Base-by-base conservation (phyloP, 192 early-diverging fungal genomes). In the Allomyces macrogynus region DNA sequence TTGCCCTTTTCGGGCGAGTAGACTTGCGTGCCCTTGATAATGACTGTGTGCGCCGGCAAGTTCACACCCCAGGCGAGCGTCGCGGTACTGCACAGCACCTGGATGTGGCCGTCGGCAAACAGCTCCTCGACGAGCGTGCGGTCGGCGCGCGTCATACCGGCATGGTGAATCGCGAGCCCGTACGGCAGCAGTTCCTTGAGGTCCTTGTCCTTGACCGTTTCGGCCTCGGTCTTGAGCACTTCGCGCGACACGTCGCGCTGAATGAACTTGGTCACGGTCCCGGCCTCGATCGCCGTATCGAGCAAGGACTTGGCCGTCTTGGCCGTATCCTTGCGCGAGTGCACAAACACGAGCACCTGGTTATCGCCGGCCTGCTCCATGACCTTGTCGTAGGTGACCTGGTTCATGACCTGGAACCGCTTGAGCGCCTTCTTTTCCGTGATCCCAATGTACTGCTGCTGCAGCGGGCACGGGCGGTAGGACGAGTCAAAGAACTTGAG, bases 51-150 rank as follows among this genome's bases (percentile, higher is more conserved):
- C 11, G 95, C 95, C 12, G 95, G 95, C 68, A 98, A 80, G 66
- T 98, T 98, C 66, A 98, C 95, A 80, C 95, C 95, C 95, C 95
- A 98, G 54, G 95, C 95, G 62, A 98, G 75, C 0, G 95, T 98
- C 7, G 95, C 95, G 10, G 95, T 98, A 18, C 92, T 95, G 54
- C 90, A 89, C 32, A 98, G 80, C 9, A 97, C 91, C 71, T 91
- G 86, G 64, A 98, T 78, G 66, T 92, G 89, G 3, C 90, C 87
- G 65, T 88, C 91, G 18, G 78, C 83, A 74, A 95, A 98, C 76
- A 98, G 69, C 40, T 95, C 91, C 71, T 98, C 95, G 1, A 95
- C 88, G 24, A 89, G 71, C n/a, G 84, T 87, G 67, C 93, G 88
- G 74, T 98, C 95, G 26, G 84, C 75, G 63, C 92, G 84, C 22